Percentiles rank a stretch among this genome's conserved stretches.
phyloP scores from a whole-genome alignment of 2,329 filamentous ascomycete species.

The Trichoderma citrinoviride region DNA sequence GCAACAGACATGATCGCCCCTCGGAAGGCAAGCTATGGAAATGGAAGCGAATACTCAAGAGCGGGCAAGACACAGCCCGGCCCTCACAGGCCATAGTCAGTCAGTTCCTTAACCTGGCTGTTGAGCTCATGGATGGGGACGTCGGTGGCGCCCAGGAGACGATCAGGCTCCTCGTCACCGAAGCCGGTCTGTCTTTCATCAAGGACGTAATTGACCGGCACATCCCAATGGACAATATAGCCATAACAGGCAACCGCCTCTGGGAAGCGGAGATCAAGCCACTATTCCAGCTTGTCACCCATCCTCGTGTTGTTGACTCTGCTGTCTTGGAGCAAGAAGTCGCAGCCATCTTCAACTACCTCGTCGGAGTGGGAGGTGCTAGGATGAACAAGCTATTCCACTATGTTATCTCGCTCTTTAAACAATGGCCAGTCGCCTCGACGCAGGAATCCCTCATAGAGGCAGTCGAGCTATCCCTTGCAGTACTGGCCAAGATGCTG shows the following conservation, averaged over 20 bases:
- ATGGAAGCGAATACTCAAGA: slow-evolving; percentile 25
- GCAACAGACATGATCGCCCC: background rate
- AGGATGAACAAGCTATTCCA: slow-evolving; percentile 35
- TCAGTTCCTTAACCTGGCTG: slow-evolving; percentile 25
- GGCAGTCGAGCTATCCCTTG: slow-evolving; percentile 32
- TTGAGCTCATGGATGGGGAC: slow-evolving; percentile 27
- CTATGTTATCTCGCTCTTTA: slow-evolving; percentile 30
- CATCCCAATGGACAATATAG: slow-evolving; percentile 21
- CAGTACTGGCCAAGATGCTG: slow-evolving; percentile 35
- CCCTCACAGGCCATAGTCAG: background rate
- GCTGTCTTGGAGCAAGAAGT: slow-evolving; percentile 41
- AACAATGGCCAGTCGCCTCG: slow-evolving; percentile 22
- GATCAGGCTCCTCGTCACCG: slow-evolving; percentile 29
- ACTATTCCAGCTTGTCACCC: slow-evolving; percentile 38
- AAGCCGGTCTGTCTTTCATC: slow-evolving; percentile 33
- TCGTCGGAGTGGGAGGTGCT: slow-evolving; percentile 35
- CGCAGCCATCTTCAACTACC: slow-evolving; percentile 35
- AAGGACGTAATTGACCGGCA: slow-evolving; percentile 29
- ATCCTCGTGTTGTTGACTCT: slow-evolving; percentile 37
- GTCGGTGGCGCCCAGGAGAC: slow-evolving; percentile 25
- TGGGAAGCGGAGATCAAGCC: slow-evolving; percentile 33
- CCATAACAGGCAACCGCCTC: slow-evolving; percentile 19
- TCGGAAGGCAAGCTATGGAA: slow-evolving; percentile 25
- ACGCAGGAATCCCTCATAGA: slow-evolving; percentile 24
- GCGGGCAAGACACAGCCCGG: background rate